phyloP scores from a whole-genome alignment of 176 grass and related monocot genomes.

The bread wheat (Triticum aestivum) region DNA sequence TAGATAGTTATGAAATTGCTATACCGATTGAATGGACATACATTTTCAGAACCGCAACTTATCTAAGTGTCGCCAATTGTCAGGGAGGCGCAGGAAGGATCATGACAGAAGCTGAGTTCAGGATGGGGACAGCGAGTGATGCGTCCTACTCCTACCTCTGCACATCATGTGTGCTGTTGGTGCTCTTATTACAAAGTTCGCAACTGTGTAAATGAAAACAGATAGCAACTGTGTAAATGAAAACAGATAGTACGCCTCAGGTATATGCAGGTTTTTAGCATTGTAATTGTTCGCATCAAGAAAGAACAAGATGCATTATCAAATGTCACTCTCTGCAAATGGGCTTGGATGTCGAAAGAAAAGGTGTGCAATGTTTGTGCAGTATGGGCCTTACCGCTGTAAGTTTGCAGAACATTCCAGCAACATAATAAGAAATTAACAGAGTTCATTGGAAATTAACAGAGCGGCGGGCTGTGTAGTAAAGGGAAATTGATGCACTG shows the following conservation, averaged over 20 bases:
- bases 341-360: background rate
- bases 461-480: too few relatives aligned
- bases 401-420: too few relatives aligned
- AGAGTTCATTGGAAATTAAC: too few relatives aligned
- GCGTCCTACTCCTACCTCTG: background rate
- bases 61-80: conserved; percentile 29
- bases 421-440: too few relatives aligned
- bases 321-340: background rate
- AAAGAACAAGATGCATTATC: background rate
- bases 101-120: conserved; percentile 35
- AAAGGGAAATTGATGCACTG: too few relatives aligned
- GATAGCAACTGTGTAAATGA: background rate
- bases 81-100: conserved; percentile 63
- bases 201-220: too few relatives aligned
- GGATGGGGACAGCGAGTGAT: background rate
- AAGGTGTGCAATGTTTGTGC: background rate
- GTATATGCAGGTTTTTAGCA: background rate
- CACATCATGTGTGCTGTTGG: background rate
- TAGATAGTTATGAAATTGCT: background rate
- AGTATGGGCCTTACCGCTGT: too few relatives aligned
- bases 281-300: conserved; percentile 3
- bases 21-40: background rate
- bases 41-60: background rate
- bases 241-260: background rate
- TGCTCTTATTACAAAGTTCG: background rate